Evolutionary conservation across 805 yeast genomes (phyloP).

Genomic region (Lipomyces chichibuensis): DNA sequence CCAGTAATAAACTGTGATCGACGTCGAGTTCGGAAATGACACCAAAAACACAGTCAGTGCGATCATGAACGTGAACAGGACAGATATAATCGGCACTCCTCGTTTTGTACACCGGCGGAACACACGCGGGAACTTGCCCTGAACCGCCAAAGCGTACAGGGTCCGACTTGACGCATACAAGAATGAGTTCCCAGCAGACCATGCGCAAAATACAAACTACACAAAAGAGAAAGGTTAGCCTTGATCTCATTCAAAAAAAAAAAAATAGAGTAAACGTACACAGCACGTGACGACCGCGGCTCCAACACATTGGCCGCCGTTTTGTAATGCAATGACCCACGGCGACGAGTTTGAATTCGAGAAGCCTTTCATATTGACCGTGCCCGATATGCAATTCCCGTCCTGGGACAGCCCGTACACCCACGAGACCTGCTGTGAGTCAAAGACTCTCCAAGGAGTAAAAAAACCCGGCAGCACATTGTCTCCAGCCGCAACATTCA

Average conservation of each 20-base stretch:
- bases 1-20: slow-evolving; percentile 37
- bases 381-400: slow-evolving; percentile 27
- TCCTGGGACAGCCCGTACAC: not conserved
- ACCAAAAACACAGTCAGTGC: slow-evolving; percentile 42
- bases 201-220: slow-evolving; percentile 45
- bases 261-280: not conserved
- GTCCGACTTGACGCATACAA: slow-evolving; percentile 75
- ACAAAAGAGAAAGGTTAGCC: not conserved
- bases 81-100: slow-evolving; percentile 81
- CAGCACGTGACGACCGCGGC: slow-evolving; percentile 65
- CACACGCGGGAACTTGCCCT: slow-evolving; percentile 64
- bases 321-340: slow-evolving; percentile 69
- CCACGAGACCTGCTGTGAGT: slow-evolving; percentile 39
- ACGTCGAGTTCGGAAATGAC: slow-evolving; percentile 29
- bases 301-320: slow-evolving; percentile 71
- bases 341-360: slow-evolving; percentile 70
- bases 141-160: slow-evolving; percentile 65
- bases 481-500: slow-evolving; percentile 53
- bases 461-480: slow-evolving; percentile 25
- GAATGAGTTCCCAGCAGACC: slow-evolving; percentile 74
- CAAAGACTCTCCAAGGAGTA: slow-evolving; percentile 51
- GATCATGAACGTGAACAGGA: slow-evolving; percentile 51
- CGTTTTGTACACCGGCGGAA: slow-evolving; percentile 70
- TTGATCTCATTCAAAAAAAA: not conserved
- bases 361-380: slow-evolving; percentile 37